Conservation (phyloP, 495 filamentous ascomycete genomes). For the Penicillium psychrofluorescens region DNA sequence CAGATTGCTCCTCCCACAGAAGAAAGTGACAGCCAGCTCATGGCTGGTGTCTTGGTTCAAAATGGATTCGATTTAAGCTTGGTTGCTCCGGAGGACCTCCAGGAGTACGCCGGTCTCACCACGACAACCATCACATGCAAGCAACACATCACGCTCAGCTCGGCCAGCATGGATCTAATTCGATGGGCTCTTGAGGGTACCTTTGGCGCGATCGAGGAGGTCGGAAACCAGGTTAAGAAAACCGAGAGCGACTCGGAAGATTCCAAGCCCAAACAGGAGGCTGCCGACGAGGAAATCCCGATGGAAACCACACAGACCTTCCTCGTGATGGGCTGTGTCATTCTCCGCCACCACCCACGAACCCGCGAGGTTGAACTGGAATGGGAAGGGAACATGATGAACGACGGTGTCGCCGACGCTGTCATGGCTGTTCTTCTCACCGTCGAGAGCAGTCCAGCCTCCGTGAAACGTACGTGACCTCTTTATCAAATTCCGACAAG, state of each 20-base stretch:
- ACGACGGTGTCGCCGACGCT: slow-evolving; percentile 93
- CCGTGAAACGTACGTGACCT: slow-evolving; percentile 72
- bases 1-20: slow-evolving; percentile 60
- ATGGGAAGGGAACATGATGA: slow-evolving; percentile 97
- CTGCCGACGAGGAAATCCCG: slow-evolving; percentile 45
- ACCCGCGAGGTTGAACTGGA: slow-evolving; percentile 80
- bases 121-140: slow-evolving; percentile 90
- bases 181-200: slow-evolving; percentile 91
- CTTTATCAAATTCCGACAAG: neutral
- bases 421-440: slow-evolving; percentile 85
- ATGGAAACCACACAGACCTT: slow-evolving; percentile 46
- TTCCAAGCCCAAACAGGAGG: slow-evolving; percentile 32
- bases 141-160: slow-evolving; percentile 75
- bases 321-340: slow-evolving; percentile 85
- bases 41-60: slow-evolving; percentile 88
- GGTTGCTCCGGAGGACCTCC: slow-evolving; percentile 92
- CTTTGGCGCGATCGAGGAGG: slow-evolving; percentile 77
- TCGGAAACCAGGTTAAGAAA: slow-evolving; percentile 33
- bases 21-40: slow-evolving; percentile 45
- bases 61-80: slow-evolving; percentile 94
- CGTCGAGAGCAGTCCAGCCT: slow-evolving; percentile 87
- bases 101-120: slow-evolving; percentile 90
- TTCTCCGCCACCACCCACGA: slow-evolving; percentile 55
- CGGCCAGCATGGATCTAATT: slow-evolving; percentile 84
- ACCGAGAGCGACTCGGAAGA: slow-evolving; percentile 24